phyloP scores from a whole-genome alignment of 805 yeast species.

The Lipomyces starkeyi region DNA sequence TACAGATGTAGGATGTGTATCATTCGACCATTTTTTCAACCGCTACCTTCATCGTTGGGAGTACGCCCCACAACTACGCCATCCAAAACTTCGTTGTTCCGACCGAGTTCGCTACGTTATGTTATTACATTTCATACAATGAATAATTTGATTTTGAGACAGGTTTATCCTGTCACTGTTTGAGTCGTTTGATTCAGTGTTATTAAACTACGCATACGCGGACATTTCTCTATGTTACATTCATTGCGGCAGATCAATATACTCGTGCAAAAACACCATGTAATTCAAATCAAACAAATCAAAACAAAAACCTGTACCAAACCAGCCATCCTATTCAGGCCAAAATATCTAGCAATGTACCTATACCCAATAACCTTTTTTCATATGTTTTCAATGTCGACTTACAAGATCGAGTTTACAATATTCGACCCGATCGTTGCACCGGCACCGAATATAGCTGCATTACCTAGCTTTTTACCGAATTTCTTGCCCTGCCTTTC shows the following conservation, averaged over 20 bases:
- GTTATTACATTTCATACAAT: too few relatives aligned
- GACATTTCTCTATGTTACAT: background rate
- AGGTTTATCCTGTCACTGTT: too few relatives aligned
- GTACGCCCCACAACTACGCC: too few relatives aligned
- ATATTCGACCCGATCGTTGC: conserved; percentile 88
- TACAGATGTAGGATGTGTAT: too few relatives aligned
- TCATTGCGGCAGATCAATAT: background rate
- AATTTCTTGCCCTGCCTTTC: conserved; percentile 56
- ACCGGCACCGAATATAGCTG: conserved; percentile 94
- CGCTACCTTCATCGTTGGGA: too few relatives aligned
- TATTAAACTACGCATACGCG: background rate
- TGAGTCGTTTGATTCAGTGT: background rate
- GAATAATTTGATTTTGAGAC: too few relatives aligned
- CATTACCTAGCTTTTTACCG: conserved; percentile 83
- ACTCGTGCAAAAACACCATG: background rate
- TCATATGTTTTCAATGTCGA: background rate
- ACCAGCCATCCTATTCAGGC: background rate
- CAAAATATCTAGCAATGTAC: background rate
- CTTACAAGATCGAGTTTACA: conserved; percentile 70
- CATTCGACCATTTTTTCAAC: too few relatives aligned
- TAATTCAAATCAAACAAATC: background rate
- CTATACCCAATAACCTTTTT: background rate
- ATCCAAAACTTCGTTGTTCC: too few relatives aligned
- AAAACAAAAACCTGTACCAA: background rate
- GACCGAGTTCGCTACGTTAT: too few relatives aligned